Percentiles rank a stretch among this genome's conserved stretches.
These are phyloP conservation scores for Ustilago curta DNA, from an alignment of 1,284 basidiomycete species.

Conservation along the genomic window DNA sequence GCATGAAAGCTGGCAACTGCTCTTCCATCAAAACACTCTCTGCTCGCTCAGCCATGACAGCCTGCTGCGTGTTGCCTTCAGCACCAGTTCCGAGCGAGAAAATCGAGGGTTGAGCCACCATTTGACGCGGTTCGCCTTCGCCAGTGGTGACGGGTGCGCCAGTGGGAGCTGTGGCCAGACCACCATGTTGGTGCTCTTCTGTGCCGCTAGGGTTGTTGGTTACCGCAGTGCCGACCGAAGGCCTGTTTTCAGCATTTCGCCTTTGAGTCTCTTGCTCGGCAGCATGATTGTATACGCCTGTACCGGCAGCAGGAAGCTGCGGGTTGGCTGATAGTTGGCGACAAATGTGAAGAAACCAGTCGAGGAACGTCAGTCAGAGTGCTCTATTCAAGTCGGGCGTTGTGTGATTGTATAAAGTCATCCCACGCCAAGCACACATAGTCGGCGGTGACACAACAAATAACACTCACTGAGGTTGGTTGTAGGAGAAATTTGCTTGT, in stretches of 20 bases:
- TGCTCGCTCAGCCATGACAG: conserved; percentile 29
- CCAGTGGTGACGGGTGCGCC: conserved; percentile 36
- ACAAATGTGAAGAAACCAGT: neutral
- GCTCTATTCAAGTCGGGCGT: no score
- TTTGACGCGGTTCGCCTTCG: conserved; percentile 26
- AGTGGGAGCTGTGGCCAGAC: conserved; percentile 31
- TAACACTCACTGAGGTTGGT: conserved; percentile 31
- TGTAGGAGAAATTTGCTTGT: conserved; percentile 26
- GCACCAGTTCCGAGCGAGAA: conserved; percentile 27
- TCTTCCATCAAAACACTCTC: conserved; percentile 44
- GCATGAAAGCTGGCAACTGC: conserved; percentile 49
- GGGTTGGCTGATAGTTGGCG: no score
- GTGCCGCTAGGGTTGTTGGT: neutral
- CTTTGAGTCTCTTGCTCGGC: conserved; percentile 9
- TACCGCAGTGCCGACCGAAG: conserved; percentile 21
- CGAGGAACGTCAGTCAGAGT: neutral
- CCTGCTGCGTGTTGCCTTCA: neutral
- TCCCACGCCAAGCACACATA: neutral
- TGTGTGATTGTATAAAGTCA: no score
- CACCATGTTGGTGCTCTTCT: conserved; percentile 28
- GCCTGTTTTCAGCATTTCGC: neutral
- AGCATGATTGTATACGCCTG: conserved; percentile 25
- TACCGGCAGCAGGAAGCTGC: conserved; percentile 31
- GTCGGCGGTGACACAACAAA: neutral
- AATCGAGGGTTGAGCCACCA: conserved; percentile 37